Evolutionary conservation across 1,284 basidiomycete species (phyloP), one percentile per base, ranked within the genome.

Genomic region (Cryptococcus deneoformans): DNA sequence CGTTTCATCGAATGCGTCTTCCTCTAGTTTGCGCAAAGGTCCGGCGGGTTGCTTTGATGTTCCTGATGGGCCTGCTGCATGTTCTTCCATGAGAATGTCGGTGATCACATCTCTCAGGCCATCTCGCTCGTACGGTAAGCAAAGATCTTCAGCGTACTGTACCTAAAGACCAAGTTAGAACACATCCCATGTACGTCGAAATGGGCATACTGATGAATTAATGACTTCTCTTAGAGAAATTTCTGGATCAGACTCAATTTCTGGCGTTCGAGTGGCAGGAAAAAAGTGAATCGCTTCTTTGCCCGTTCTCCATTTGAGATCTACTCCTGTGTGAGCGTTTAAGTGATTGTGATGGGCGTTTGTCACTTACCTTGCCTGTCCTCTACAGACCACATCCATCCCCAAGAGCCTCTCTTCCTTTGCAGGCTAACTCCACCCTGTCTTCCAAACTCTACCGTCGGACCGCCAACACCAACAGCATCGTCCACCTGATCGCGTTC

Each of bases 401-500:
- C 43, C 68, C 70, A 69, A 37, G 50, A 52, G 10, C 62, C 63
- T 14, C 47, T 50, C 5, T 40, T 38, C 46, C 48, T 49, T 7
- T 60, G 52, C 29, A 72, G 42, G 36, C 54, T 54, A 4, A 57
- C 64, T 3, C 57, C 61, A 29, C 68, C 70, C 9, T n/a, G 16
- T 44, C 58, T 54, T n/a, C 70, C 70, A 50, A 66, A 61, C 43
- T 65, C 68, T 10, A 70, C 42, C 14, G 54, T 39, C 6, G 56
- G 49, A 1, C 66, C 69, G 0, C 65, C 63, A 0, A 62, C 46
- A 5, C 57, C 57, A 1, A 56, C 56, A 2, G 34, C 35, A 6
- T 45, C 38, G n/a, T 24, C 34, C 24, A 16, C 36, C 34, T 29
- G 49, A n/a, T 10, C 34, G 37, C 50, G 38, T 3, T 14, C n/a